These are phyloP conservation scores for Hypomontagnella submonticulosa DNA, from an alignment of 495 filamentous ascomycete species.

Conservation along the genomic window DNA sequence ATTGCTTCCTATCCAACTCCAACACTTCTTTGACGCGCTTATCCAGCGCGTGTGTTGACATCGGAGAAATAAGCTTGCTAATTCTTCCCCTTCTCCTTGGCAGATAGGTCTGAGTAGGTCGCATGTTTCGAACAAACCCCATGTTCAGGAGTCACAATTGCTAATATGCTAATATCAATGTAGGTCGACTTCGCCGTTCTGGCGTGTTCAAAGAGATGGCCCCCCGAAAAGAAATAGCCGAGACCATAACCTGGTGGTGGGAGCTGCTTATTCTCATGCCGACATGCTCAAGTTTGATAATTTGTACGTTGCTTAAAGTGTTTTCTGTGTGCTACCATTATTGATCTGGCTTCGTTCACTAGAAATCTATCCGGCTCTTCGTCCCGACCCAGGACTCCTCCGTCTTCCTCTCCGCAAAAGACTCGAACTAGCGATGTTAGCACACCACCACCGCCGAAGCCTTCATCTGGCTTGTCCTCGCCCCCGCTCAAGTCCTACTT, in stretches of 20 bases:
- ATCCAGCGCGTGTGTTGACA: slow-evolving; percentile 23
- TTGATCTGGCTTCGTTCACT: slow-evolving; percentile 35
- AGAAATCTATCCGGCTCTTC: slow-evolving; percentile 58
- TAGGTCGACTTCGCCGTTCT: slow-evolving; percentile 89
- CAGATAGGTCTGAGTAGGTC: slow-evolving; percentile 72
- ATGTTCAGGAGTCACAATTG: slow-evolving; percentile 3
- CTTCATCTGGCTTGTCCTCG: slow-evolving; percentile 63
- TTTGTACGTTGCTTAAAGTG: slow-evolving; percentile 57
- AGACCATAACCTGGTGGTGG: slow-evolving; percentile 84
- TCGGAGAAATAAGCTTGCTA: slow-evolving; percentile 28
- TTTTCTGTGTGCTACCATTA: slow-evolving; percentile 25
- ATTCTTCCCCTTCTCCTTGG: slow-evolving; percentile 37
- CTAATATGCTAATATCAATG: slow-evolving; percentile 28
- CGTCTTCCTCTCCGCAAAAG: slow-evolving; percentile 52
- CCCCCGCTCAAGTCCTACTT: slow-evolving; percentile 78
- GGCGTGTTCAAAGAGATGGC: slow-evolving; percentile 71
- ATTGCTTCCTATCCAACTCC: slow-evolving; percentile 26
- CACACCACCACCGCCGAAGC: slow-evolving; percentile 68
- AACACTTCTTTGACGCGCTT: slow-evolving; percentile 28
- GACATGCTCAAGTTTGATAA: slow-evolving; percentile 90
- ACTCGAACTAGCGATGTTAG: slow-evolving; percentile 55
- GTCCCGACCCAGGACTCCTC: slow-evolving; percentile 62
- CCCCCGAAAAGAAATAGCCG: slow-evolving; percentile 64
- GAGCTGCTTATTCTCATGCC: slow-evolving; percentile 95
- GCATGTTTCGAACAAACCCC: slow-evolving; percentile 15